Conservation (phyloP, 2,329 filamentous ascomycete genomes). For the Zymoseptoria brevis region DNA sequence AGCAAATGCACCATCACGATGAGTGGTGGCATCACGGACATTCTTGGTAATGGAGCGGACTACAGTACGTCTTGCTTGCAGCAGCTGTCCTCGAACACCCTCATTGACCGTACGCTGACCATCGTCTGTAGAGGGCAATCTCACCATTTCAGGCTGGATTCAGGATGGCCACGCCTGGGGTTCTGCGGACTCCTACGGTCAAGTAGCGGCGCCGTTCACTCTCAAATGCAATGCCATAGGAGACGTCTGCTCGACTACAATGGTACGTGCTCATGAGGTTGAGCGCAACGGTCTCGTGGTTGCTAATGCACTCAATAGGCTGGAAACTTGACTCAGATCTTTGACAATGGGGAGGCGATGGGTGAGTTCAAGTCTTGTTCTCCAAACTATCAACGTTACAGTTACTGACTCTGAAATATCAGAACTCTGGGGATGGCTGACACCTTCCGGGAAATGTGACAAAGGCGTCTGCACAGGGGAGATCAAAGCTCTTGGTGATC, state of each 20-base stretch:
- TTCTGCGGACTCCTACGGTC: conserved; percentile 3
- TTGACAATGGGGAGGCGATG: conserved; percentile 9
- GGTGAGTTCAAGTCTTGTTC: neutral
- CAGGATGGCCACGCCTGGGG: conserved; percentile 9
- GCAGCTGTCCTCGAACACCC: neutral
- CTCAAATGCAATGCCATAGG: conserved; percentile 6
- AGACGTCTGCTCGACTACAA: conserved; percentile 5
- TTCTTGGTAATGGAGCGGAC: conserved; percentile 7
- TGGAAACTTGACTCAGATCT: conserved; percentile 10
- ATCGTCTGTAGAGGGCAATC: conserved; percentile 4
- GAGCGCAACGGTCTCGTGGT: neutral
- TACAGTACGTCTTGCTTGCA: conserved; percentile 5
- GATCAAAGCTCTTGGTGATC: conserved; percentile 8
- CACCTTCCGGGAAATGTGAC: conserved; percentile 6
- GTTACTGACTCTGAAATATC: neutral
- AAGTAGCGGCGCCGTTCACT: conserved; percentile 8
- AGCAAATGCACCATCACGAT: conserved; percentile 9
- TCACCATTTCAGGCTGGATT: conserved; percentile 9
- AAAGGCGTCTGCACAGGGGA: conserved; percentile 6
- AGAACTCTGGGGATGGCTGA: conserved; percentile 9
- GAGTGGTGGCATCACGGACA: conserved; percentile 6
- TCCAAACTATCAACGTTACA: neutral
- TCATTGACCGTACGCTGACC: neutral
- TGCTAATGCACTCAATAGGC: neutral
- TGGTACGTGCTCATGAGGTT: conserved; percentile 1